Conservation (phyloP, 2,329 filamentous ascomycete species). For the Aspergillus floridensis region DNA sequence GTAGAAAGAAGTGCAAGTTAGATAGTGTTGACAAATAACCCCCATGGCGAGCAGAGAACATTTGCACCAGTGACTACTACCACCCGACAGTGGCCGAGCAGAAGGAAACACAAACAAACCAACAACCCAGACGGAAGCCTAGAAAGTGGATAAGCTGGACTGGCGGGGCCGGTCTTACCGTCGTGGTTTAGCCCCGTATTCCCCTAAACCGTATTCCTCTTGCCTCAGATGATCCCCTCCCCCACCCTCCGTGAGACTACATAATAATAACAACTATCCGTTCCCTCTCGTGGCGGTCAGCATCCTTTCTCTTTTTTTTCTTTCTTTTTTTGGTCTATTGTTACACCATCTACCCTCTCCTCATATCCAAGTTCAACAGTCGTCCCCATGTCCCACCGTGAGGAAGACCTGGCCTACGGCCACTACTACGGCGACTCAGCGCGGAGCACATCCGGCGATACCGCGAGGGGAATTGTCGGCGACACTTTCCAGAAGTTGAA, state of each 20-base stretch:
- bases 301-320: background rate
- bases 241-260: background rate
- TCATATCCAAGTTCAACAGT: background rate
- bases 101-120: background rate
- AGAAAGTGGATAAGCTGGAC: background rate
- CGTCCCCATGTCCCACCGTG: constrained; percentile 38
- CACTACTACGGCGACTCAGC: constrained; percentile 42
- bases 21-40: too few relatives aligned
- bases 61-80: too few relatives aligned
- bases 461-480: constrained; percentile 52
- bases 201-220: background rate
- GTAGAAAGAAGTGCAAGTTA: too few relatives aligned
- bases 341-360: background rate
- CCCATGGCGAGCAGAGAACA: too few relatives aligned
- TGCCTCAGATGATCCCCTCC: background rate
- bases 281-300: background rate
- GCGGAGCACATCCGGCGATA: constrained; percentile 35
- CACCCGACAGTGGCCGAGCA: too few relatives aligned
- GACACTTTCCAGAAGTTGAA: constrained; percentile 52
- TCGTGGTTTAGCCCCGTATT: background rate
- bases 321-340: background rate
- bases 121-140: background rate
- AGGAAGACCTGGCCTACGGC: constrained; percentile 57
- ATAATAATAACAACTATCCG: background rate
- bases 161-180: background rate